Base-by-base conservation (phyloP, 352 stramenopile genomes). In the Phytophthora hibernalis region DNA sequence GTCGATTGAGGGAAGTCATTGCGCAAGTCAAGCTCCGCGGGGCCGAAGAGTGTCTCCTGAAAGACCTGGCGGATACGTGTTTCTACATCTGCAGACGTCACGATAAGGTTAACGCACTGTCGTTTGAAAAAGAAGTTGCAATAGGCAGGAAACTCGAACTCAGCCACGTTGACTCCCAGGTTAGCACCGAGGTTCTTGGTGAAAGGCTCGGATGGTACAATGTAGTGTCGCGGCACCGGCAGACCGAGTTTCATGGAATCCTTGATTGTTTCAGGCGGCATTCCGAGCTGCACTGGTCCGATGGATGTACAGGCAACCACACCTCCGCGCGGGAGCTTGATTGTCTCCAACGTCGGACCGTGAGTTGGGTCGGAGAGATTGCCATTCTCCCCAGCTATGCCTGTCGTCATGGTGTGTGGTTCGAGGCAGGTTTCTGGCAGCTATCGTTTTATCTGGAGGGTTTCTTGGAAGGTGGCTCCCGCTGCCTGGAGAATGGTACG, bases 71-170 rank as follows among this genome's bases (percentile, higher is more conserved):
- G 86, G 40, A 97, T 94, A 47, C 89, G 82, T 15, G 76, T 59
- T 68, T 96, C 89, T 9, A 93, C 86, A 24, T 95, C 89, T 37
- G 72, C 66, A 2, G 83, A 93, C 5, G 78, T 76, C 37, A 96
- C 89, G 50, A 97, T 90, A 20, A 97, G 80, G 54, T 96, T 96
- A 7, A 97, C 80, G 53, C 82, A 91, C 58, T 95, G 87, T 2
- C 83, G 69, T 61, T 95, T 95, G 72, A 96, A 95, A 74, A 99
- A 99, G 73, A 98, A 99, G 71, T 98, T 98, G 73, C 97, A 99
- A 65, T 99, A 99, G 6, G 92, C 96, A 7, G 96, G 96, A 70
- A 99, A 99, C 83, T 99, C 96, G 68, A 99, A 98, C 70, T 99
- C 96, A 18, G 95, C 95, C 16, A 99, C 83, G 70, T 99, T 99